A percentile compares a stretch with the other conserved stretches of the same genome.
Evolutionary conservation across 768 basidiomycete genomes (phyloP).

Genomic region (Leccinellum rugosiceps): DNA sequence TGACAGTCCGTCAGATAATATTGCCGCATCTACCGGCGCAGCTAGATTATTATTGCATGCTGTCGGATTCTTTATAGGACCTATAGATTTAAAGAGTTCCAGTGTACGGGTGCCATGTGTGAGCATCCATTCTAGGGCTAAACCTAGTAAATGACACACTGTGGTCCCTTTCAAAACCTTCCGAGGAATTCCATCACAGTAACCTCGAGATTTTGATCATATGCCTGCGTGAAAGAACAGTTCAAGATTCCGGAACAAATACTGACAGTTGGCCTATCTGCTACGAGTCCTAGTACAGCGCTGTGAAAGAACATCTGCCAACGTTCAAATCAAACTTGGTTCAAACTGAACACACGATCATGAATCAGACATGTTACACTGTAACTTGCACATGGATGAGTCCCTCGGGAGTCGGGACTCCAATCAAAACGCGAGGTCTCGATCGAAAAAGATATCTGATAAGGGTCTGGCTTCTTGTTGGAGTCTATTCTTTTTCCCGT

Average conservation of each 20-base stretch:
- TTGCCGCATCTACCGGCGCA: not conserved
- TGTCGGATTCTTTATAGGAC: not conserved
- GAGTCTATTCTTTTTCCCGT: not conserved
- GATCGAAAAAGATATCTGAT: not conserved
- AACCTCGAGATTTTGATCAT: not conserved
- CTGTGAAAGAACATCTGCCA: not conserved
- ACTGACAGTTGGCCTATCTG: not conserved
- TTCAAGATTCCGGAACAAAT: not conserved
- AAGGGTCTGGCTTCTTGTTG: not conserved
- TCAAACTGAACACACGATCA: too few species aligned
- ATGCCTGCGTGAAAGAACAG: not conserved
- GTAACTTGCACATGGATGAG: not conserved
- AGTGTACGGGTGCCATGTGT: not conserved
- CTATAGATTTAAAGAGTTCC: not conserved
- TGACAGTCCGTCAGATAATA: not conserved
- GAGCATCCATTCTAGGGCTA: not conserved
- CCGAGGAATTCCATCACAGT: not conserved
- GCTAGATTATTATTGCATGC: not conserved
- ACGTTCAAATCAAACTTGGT: too few species aligned
- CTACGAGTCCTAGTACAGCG: not conserved
- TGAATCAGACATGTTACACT: too few species aligned
- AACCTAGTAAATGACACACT: not conserved
- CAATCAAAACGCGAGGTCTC: not conserved
- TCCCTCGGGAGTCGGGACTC: too few species aligned
- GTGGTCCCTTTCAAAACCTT: too few species aligned